Conservation (phyloP, 2,329 filamentous ascomycete genomes). For the Rutstroemia sydowiana region DNA sequence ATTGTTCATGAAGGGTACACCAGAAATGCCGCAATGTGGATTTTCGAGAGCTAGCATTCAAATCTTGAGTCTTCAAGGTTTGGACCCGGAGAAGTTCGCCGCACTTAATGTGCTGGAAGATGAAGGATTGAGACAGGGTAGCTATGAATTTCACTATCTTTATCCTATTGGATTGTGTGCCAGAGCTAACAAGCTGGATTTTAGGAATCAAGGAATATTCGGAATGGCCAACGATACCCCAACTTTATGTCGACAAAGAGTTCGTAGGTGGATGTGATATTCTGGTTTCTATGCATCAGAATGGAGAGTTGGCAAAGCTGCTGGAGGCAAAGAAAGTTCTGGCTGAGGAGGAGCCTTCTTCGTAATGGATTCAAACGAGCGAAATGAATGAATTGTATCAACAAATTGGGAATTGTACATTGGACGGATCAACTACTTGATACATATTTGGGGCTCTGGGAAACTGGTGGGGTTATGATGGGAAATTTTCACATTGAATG, state of each 20-base stretch:
- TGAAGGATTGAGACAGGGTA: slow-evolving; percentile 73
- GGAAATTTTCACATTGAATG: background rate
- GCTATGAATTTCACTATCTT: slow-evolving; percentile 17
- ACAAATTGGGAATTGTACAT: background rate
- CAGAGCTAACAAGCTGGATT: background rate
- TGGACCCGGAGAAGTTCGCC: slow-evolving; percentile 93
- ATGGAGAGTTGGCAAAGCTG: slow-evolving; percentile 84
- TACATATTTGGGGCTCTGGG: background rate
- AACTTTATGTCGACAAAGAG: slow-evolving; percentile 91
- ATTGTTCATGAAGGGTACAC: slow-evolving; percentile 98
- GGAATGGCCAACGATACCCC: slow-evolving; percentile 97
- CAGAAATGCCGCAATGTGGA: slow-evolving; percentile 90
- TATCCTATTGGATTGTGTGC: background rate
- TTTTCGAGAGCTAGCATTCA: slow-evolving; percentile 94
- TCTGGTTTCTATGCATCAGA: slow-evolving; percentile 93
- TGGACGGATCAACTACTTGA: background rate
- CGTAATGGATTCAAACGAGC: background rate
- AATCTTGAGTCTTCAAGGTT: slow-evolving; percentile 88
- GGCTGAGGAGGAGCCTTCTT: slow-evolving; percentile 28
- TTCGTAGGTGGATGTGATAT: slow-evolving; percentile 99
- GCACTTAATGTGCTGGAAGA: slow-evolving; percentile 97
- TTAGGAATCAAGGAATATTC: slow-evolving; percentile 97
- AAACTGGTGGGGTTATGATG: background rate
- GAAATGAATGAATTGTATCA: background rate
- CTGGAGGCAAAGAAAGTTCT: slow-evolving; percentile 90